Conservation (phyloP, 2,329 filamentous ascomycete genomes). For the Westerdykella aurantiaca region DNA sequence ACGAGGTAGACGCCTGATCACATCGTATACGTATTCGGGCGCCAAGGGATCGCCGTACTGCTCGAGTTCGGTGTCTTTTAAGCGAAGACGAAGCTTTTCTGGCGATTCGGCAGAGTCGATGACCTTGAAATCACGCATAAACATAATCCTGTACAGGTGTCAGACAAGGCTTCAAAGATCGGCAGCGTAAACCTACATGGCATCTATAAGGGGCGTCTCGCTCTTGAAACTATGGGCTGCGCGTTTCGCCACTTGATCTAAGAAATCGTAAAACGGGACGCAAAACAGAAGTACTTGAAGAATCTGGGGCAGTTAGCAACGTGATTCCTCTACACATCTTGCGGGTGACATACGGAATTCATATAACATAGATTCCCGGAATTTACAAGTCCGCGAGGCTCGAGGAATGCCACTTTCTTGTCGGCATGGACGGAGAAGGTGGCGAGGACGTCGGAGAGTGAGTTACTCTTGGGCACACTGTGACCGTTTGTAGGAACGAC, state of each 20-base stretch:
- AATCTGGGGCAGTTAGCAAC: constrained; percentile 56
- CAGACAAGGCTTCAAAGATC: constrained; percentile 1
- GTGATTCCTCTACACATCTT: not conserved
- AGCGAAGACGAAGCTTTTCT: constrained; percentile 64
- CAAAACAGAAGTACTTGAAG: constrained; percentile 94
- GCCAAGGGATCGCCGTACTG: constrained; percentile 87
- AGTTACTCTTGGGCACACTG: constrained; percentile 49
- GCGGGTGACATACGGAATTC: constrained; percentile 77
- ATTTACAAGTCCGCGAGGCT: constrained; percentile 90
- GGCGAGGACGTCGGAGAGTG: constrained; percentile 70
- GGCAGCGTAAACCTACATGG: constrained; percentile 61
- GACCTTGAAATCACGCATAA: constrained; percentile 84
- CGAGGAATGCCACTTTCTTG: constrained; percentile 71
- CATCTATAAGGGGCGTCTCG: constrained; percentile 87
- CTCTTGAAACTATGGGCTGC: constrained; percentile 90
- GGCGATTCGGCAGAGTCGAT: constrained; percentile 72
- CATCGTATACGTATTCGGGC: constrained; percentile 92
- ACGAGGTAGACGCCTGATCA: constrained; percentile 76
- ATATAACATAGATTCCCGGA: constrained; percentile 99
- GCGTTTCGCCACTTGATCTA: constrained; percentile 78
- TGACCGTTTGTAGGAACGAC: constrained; percentile 37
- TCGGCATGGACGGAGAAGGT: constrained; percentile 63
- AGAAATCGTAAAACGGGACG: constrained; percentile 86
- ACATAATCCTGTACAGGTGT: constrained; percentile 66
- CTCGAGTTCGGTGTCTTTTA: constrained; percentile 81